Evolutionary conservation across 345 rosid species (phyloP).

Genomic region (Sisymbrium altissimum): DNA sequence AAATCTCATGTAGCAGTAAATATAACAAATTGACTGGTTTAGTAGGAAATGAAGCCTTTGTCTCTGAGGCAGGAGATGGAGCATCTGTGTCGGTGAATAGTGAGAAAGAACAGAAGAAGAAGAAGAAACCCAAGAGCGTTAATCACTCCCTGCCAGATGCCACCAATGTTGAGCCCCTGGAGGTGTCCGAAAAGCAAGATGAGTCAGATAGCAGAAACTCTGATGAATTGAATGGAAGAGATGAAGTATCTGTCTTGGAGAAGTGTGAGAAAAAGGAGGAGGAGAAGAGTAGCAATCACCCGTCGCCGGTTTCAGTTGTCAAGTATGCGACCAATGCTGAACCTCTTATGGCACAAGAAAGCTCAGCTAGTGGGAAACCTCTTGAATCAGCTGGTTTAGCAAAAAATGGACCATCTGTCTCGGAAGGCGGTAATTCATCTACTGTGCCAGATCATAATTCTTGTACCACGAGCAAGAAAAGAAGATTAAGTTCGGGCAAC

Average conservation of each 20-base stretch:
- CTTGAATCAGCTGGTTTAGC: conserved; percentile 3
- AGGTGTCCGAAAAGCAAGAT: neutral
- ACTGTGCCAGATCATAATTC: conserved; percentile 1
- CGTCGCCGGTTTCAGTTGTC: neutral
- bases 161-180: neutral
- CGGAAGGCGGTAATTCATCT: neutral
- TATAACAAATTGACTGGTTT: neutral
- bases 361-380: neutral
- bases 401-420: neutral
- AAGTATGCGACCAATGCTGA: neutral
- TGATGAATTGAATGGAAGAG: neutral
- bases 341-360: neutral
- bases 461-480: neutral
- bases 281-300: neutral
- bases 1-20: neutral
- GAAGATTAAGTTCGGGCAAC: neutral
- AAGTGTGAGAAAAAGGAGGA: neutral
- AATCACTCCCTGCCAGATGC: neutral
- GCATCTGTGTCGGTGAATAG: neutral
- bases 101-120: neutral
- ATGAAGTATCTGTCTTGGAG: neutral
- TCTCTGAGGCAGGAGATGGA: neutral
- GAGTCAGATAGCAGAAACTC: neutral
- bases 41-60: neutral
- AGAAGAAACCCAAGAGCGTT: neutral